phyloP scores from a whole-genome alignment of 495 filamentous ascomycete species.

The Penicillium nucicola region DNA sequence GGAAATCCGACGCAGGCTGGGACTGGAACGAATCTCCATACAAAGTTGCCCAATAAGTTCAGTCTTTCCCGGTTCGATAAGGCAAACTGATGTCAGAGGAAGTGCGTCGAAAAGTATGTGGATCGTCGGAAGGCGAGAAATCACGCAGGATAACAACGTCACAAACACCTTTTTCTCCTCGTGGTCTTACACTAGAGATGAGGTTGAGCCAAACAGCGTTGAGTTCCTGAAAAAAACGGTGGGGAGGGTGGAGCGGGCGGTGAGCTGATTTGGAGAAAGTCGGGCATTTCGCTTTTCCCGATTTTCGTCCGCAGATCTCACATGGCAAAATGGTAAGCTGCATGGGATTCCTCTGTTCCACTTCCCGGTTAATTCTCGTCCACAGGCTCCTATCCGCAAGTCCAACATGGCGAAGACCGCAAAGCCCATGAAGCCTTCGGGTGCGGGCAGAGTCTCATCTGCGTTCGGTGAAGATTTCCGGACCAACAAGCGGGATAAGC shows the following conservation, averaged over 20 bases:
- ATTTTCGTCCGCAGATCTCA: constrained; percentile 8
- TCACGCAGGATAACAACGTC: constrained; percentile 1
- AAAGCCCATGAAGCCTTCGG: constrained; percentile 1
- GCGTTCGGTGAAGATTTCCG: constrained; percentile 48
- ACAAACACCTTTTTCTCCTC: neutral
- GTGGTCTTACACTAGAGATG: neutral
- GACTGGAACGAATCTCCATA: constrained; percentile 17
- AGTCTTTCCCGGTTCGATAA: neutral
- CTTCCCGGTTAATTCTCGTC: constrained; percentile 13
- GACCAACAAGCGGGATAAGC: constrained; percentile 74
- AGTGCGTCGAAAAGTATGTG: neutral
- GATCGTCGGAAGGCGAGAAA: constrained; percentile 1
- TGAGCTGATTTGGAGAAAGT: neutral
- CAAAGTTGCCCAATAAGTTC: constrained; percentile 11
- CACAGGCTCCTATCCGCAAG: constrained; percentile 28
- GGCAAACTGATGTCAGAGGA: constrained; percentile 4
- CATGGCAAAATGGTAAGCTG: constrained; percentile 14
- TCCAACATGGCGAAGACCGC: constrained; percentile 25
- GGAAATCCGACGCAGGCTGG: constrained; percentile 18
- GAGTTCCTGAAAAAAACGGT: constrained; percentile 1
- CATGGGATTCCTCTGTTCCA: constrained; percentile 6
- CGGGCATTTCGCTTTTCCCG: constrained; percentile 7
- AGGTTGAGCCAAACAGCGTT: constrained; percentile 7
- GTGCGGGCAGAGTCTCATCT: constrained; percentile 22
- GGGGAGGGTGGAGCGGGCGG: constrained; percentile 8